Evolutionary conservation across 306 rosid species (phyloP), one percentile per base, ranked within the genome.

Genomic region (Alnus rubra): DNA sequence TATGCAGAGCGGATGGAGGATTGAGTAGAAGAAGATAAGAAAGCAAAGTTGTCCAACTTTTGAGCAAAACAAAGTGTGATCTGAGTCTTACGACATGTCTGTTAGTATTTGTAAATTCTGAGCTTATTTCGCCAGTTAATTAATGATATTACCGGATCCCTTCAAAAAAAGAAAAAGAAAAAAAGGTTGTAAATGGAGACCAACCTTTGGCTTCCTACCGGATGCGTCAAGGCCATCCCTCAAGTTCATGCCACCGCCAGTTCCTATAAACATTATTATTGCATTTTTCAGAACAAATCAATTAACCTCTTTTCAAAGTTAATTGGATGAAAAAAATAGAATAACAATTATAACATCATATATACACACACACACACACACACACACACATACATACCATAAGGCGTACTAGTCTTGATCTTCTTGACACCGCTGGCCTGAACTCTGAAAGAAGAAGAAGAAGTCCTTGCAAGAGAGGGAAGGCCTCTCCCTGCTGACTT

Each of bases 351-450:
- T 33, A n/a, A n/a, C n/a, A n/a, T n/a, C n/a, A 33, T 42, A 42
- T 42, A 1, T 42, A 42, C 5, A 6, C 5, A 42, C 5, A 7
- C 6, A n/a, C n/a, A n/a, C n/a, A n/a, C n/a, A 42, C 45, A 33
- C 14, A 5, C 1, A 16, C 12, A 13, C 33, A 33, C 70, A 74
- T 5, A 69, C 51, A 53, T 84, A 92, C 98, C 99, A 75, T 84
- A 93, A 64, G 99, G 99, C 37, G 51, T 93, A 84, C 69, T 85
- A 55, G 99, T 95, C 82, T 84, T 93, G 86, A 91, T 86, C 92
- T 95, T 95, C 93, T 88, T 90, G 84, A 1, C 87, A 56, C 92
- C 93, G 53, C 96, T 88, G 74, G 99, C 98, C 37, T 84, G 85
- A 37, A 95, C 89, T 77, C 42, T 95, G 87, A 95, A 89, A 47